phyloP scores from a whole-genome alignment of 768 basidiomycete genomes.

The Paxillus rubicundulus region DNA sequence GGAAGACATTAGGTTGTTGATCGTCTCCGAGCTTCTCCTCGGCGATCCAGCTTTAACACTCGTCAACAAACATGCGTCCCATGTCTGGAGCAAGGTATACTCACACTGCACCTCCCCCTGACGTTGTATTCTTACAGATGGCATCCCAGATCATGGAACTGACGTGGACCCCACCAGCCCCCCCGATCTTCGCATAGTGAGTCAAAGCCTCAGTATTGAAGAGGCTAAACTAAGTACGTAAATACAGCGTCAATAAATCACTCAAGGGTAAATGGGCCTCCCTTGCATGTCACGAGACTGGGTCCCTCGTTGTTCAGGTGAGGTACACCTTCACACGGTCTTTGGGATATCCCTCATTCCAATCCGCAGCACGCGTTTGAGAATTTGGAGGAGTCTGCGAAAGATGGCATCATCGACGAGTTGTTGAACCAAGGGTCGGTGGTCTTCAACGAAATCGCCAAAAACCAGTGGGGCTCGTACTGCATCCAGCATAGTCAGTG shows the following conservation, averaged over 20 bases:
- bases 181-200: constrained; percentile 85
- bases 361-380: constrained; percentile 71
- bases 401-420: constrained; percentile 83
- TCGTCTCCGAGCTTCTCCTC: constrained; percentile 80
- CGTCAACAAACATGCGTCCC: constrained; percentile 88
- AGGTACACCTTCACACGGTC: constrained; percentile 2
- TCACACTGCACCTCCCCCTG: not conserved
- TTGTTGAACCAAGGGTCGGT: constrained; percentile 68
- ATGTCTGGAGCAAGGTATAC: constrained; percentile 86
- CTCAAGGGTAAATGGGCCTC: constrained; percentile 88
- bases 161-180: constrained; percentile 82
- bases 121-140: constrained; percentile 6
- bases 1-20: constrained; percentile 77
- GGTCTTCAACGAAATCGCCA: constrained; percentile 73
- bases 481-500: constrained; percentile 80
- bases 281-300: constrained; percentile 87
- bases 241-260: constrained; percentile 75
- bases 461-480: constrained; percentile 89
- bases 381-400: constrained; percentile 78
- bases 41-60: constrained; percentile 85
- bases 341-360: constrained; percentile 9
- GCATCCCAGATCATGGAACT: constrained; percentile 77
- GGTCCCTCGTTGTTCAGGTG: constrained; percentile 85
- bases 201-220: constrained; percentile 27
- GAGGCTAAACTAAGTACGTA: not conserved